Conservation (phyloP, 164 flowering plant genomes). For the Macadamia tetraphylla region DNA sequence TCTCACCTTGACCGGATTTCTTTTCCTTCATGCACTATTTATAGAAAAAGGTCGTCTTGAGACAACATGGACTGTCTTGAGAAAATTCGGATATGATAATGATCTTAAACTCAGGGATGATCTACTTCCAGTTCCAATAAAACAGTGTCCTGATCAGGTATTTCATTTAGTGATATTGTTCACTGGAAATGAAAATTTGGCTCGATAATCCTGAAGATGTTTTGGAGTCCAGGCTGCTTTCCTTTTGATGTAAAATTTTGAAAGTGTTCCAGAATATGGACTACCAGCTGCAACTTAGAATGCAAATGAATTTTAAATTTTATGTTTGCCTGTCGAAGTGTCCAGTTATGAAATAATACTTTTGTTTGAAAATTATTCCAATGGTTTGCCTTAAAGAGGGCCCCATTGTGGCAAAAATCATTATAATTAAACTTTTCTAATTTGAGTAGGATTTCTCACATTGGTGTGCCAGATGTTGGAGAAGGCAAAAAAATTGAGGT, state of each 20-base stretch:
- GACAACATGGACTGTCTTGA: constrained; percentile 98
- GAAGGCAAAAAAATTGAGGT: no score
- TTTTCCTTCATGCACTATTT: constrained; percentile 92
- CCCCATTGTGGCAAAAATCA: background rate
- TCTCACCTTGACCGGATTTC: constrained; percentile 86
- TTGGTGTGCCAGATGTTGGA: no score
- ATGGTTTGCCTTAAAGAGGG: no score
- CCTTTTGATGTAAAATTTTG: background rate
- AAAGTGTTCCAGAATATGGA: background rate
- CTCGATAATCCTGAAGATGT: background rate
- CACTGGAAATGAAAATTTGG: background rate
- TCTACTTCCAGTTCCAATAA: constrained; percentile 51
- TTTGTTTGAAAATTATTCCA: no score
- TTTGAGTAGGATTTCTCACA: no score
- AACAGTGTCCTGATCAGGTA: constrained; percentile 87
- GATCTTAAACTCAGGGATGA: constrained; percentile 77
- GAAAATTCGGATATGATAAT: constrained; percentile 93
- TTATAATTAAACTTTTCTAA: no score
- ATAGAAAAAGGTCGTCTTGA: constrained; percentile 96
- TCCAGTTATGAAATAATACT: no score
- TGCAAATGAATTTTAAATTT: no score
- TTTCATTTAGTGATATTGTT: background rate
- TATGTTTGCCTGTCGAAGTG: no score
- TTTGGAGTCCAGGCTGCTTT: background rate
- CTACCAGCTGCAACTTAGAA: no score